Evolutionary conservation across 768 basidiomycete species (phyloP).

Genomic region (Amanita exitialis): DNA sequence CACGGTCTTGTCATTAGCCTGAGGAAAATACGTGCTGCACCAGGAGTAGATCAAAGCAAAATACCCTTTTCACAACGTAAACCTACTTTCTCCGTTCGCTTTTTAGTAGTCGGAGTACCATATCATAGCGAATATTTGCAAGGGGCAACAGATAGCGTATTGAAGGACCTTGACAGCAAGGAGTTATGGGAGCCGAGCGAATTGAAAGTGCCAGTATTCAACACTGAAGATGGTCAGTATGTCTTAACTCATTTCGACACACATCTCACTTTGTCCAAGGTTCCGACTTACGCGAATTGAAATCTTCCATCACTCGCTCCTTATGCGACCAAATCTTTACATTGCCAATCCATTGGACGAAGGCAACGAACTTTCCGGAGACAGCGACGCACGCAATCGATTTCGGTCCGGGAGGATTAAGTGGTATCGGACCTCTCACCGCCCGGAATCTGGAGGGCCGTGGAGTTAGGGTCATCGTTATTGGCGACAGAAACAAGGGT

Average conservation of each 20-base stretch:
- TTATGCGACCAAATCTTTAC: conserved; percentile 93
- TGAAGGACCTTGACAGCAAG: conserved; percentile 62
- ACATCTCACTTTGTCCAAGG: conserved; percentile 36
- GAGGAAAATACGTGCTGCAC: conserved; percentile 81
- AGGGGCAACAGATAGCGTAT: conserved; percentile 65
- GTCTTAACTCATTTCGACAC: conserved; percentile 3
- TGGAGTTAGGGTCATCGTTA: conserved; percentile 82
- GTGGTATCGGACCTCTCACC: conserved; percentile 88
- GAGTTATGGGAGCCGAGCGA: conserved; percentile 69
- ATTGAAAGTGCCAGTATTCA: conserved; percentile 76
- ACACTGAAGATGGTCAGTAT: conserved; percentile 83
- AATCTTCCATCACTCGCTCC: conserved; percentile 73
- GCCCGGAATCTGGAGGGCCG: conserved; percentile 88
- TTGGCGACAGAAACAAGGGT: conserved; percentile 86
- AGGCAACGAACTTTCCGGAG: conserved; percentile 83
- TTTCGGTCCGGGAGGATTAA: conserved; percentile 92
- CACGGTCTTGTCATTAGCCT: conserved; percentile 90
- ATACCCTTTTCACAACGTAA: conserved; percentile 91
- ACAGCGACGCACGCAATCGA: conserved; percentile 92
- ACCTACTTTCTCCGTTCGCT: conserved; percentile 85
- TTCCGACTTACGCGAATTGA: conserved; percentile 64
- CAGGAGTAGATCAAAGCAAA: conserved; percentile 89
- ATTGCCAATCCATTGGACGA: conserved; percentile 85
- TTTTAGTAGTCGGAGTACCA: conserved; percentile 92
- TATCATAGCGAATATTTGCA: conserved; percentile 87